Base-by-base conservation (phyloP, 2,329 filamentous ascomycete genomes). In the Cryphonectria parasitica region DNA sequence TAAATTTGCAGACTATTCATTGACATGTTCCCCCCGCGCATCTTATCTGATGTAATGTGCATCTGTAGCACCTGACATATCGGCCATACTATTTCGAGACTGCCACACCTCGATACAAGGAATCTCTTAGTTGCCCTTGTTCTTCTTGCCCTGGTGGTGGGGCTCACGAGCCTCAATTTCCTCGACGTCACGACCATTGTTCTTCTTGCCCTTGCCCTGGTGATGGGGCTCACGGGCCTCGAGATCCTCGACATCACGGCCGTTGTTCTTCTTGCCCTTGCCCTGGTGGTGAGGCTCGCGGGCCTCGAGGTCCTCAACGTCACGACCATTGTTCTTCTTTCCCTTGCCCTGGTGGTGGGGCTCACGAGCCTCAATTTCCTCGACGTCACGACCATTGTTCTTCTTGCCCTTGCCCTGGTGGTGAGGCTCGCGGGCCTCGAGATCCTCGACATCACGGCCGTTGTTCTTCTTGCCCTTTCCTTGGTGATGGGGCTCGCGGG, bases 311-410 rank as follows among this genome's bases (percentile, higher is more conserved):
- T 43, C 25, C 22, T 67, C 64, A 7, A 61, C 58, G 69, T 74
- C 74, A 15, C 74, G 71, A 8, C 13, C 36, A 34, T n/a, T n/a
- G 7, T 61, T 66, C 65, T 69, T 66, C 63, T 69, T 69, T 39
- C 68, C 68, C 43, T 69, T 54, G 8, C 54, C 54, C 10, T 74
- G 75, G 64, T 77, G 76, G 58, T 76, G 74, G 6, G 75, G 73
- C 66, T 75, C 73, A 11, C 73, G 73, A 13, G 69, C 63, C 39
- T 76, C 74, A 2, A 74, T n/a, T 1, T 68, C 58, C 31, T 61
- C 58, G 3, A 61, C 34, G 1, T 61, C 58, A 2, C 58, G 31
- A 8, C 10, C 22, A 1, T 34, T 34, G 8, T 34, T 34, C 64
- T 65, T 65, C 45, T 69, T 70, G 17, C 56, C 64, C 67, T 73